Conservation (phyloP, 1,139 yeast genomes). For the Debaryomycetaceae sp. region DNA sequence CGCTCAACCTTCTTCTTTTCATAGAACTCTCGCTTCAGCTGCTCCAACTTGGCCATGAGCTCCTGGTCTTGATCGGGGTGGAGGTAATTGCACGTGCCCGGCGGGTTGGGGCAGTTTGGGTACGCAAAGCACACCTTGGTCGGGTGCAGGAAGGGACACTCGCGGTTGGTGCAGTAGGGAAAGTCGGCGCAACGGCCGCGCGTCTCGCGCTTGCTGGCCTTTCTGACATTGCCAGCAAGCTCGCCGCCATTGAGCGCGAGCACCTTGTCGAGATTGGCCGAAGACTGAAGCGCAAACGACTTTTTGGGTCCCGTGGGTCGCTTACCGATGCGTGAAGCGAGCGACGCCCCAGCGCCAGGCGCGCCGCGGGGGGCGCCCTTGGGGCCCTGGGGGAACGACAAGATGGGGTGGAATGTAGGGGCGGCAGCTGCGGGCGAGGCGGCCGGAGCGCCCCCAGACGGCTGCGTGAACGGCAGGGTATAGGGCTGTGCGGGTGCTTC, state of each 20-base stretch:
- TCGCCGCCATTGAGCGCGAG: slow-evolving; percentile 27
- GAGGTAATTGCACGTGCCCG: slow-evolving; percentile 76
- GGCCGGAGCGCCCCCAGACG: slow-evolving; percentile 3
- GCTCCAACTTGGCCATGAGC: slow-evolving; percentile 61
- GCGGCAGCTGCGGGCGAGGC: slow-evolving; percentile 5
- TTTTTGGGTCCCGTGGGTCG: slow-evolving; percentile 14
- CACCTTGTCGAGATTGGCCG: slow-evolving; percentile 38
- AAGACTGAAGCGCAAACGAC: slow-evolving; percentile 31
- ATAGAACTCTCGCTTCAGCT: slow-evolving; percentile 46
- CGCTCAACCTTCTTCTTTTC: slow-evolving; percentile 31
- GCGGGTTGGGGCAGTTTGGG: slow-evolving; percentile 75
- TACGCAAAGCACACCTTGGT: slow-evolving; percentile 69
- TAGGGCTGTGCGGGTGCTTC: slow-evolving; percentile 10
- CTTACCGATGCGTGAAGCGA: slow-evolving; percentile 12
- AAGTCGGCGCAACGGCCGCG: slow-evolving; percentile 72
- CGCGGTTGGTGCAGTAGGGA: slow-evolving; percentile 69
- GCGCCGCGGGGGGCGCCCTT: slow-evolving; percentile 10
- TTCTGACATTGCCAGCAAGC: slow-evolving; percentile 13
- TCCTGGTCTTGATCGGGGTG: slow-evolving; percentile 84
- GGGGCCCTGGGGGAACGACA: slow-evolving; percentile 17
- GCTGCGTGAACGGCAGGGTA: slow-evolving; percentile 6
- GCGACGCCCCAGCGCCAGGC: slow-evolving; percentile 4
- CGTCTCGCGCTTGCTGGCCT: slow-evolving; percentile 33
- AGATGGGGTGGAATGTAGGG: slow-evolving; percentile 8
- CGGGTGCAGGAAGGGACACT: slow-evolving; percentile 77